Percentiles rank a stretch among this genome's conserved stretches.
Evolutionary conservation across 805 yeast genomes (phyloP).

Genomic region (Kurtzmaniella cleridarum): DNA sequence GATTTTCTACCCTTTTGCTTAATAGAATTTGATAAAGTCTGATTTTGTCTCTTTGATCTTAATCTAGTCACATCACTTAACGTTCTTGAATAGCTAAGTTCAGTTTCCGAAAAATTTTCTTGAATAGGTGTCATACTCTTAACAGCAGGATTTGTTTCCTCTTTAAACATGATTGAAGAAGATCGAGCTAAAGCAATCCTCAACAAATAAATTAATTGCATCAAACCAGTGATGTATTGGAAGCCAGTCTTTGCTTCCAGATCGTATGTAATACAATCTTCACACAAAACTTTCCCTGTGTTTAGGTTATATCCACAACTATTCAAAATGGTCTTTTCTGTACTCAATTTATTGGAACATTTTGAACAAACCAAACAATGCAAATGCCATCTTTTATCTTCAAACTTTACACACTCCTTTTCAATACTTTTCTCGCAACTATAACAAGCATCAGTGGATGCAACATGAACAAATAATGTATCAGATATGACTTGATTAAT

Average conservation of each 20-base stretch:
- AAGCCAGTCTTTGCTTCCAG: slow-evolving; percentile 49
- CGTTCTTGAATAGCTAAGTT: slow-evolving; percentile 61
- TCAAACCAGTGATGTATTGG: slow-evolving; percentile 56
- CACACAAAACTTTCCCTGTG: slow-evolving; percentile 44
- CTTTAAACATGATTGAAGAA: slow-evolving; percentile 46
- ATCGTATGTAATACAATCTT: slow-evolving; percentile 46
- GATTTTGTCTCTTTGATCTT: slow-evolving; percentile 67
- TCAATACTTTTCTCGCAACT: slow-evolving; percentile 75
- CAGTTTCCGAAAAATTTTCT: slow-evolving; percentile 11
- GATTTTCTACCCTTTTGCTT: slow-evolving; percentile 64
- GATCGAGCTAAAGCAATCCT: slow-evolving; percentile 81
- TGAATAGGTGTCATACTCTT: slow-evolving; percentile 3
- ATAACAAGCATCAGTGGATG: slow-evolving; percentile 72
- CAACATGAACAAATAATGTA: slow-evolving; percentile 43
- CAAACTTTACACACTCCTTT: slow-evolving; percentile 64
- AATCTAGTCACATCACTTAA: slow-evolving; percentile 71
- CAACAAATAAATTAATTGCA: slow-evolving; percentile 70
- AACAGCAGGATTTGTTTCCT: slow-evolving; percentile 6
- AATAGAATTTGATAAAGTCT: slow-evolving; percentile 47
- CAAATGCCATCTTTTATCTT: slow-evolving; percentile 74
- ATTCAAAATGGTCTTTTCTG: slow-evolving; percentile 23
- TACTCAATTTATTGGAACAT: slow-evolving; percentile 39
- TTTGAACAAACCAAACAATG: slow-evolving; percentile 63
- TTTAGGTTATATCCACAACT: slow-evolving; percentile 43
- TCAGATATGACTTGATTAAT: slow-evolving; percentile 31